A percentile compares a stretch with the other conserved stretches of the same genome.
Evolutionary conservation across 805 yeast species (phyloP).

Genomic region (Nakazawaea ernobii): DNA sequence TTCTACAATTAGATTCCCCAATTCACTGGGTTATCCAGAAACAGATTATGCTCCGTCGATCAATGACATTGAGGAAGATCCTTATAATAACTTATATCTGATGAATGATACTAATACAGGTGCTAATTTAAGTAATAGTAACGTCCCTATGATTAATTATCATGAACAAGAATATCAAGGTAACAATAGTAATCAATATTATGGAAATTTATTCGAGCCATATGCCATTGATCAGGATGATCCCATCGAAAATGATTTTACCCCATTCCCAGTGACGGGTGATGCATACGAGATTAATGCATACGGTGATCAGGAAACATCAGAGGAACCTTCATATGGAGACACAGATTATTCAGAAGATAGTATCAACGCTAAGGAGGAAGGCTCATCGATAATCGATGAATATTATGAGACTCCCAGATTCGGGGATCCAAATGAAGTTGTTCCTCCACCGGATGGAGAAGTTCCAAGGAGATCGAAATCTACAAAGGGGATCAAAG

Average conservation of each 20-base stretch:
- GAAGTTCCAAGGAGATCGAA: conserved; percentile 7
- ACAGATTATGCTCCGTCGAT: conserved; percentile 8
- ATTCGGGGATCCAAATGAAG: conserved; percentile 5
- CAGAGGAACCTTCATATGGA: conserved; percentile 7
- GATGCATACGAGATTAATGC: conserved; percentile 21
- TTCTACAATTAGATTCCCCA: not conserved
- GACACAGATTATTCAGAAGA: not conserved
- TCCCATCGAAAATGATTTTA: conserved; percentile 20
- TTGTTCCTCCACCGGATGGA: conserved; percentile 4
- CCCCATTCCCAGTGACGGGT: conserved; percentile 26
- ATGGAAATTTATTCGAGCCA: conserved; percentile 8
- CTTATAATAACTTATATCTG: conserved; percentile 1
- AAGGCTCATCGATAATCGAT: conserved; percentile 1
- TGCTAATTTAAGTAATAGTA: conserved; percentile 1
- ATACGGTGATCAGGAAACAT: not conserved
- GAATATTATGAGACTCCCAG: conserved; percentile 6
- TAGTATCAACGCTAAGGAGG: conserved; percentile 2
- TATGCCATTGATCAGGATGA: conserved; percentile 22
- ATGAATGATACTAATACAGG: conserved; percentile 1
- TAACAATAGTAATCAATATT: not conserved
- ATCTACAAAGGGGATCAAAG: conserved; percentile 18
- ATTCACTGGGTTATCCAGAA: not conserved
- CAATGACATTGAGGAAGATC: conserved; percentile 3
- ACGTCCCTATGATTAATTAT: conserved; percentile 3
- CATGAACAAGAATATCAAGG: not conserved